Conservation (phyloP, 352 stramenopile species). For the Pythium rhizo-oryzae region DNA sequence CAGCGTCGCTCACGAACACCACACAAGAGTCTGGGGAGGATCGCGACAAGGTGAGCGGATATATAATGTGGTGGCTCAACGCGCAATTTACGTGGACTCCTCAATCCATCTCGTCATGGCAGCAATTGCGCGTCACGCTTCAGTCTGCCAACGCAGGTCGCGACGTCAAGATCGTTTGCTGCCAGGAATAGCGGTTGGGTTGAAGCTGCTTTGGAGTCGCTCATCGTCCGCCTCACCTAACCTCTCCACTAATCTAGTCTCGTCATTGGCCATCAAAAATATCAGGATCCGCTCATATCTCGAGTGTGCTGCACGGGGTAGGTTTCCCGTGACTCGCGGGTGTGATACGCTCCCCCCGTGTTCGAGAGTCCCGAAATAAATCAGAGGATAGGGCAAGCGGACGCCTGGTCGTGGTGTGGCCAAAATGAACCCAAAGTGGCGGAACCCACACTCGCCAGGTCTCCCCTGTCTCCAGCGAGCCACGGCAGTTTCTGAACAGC, state of each 20-base stretch:
- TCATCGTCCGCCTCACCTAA: conserved; percentile 7
- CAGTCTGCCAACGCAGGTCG: conserved; percentile 2
- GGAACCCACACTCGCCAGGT: neutral
- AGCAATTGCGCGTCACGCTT: conserved; percentile 20
- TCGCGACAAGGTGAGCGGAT: conserved; percentile 11
- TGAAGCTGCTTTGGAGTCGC: conserved; percentile 9
- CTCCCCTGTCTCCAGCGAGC: neutral
- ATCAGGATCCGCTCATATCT: conserved; percentile 20
- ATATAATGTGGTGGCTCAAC: neutral
- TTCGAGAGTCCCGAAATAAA: conserved; percentile 14
- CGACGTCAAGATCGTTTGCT: conserved; percentile 30
- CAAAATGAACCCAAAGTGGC: conserved; percentile 22
- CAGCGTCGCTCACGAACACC: conserved; percentile 23
- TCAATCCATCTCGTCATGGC: neutral
- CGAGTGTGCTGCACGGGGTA: neutral
- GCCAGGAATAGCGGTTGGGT: conserved; percentile 14
- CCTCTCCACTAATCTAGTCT: conserved; percentile 1
- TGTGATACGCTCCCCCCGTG: neutral
- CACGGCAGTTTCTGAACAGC: conserved; percentile 13
- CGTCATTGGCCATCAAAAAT: conserved; percentile 5
- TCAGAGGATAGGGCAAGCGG: conserved; percentile 28
- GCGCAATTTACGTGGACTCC: neutral
- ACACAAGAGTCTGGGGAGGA: neutral
- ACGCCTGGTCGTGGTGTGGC: conserved; percentile 2
- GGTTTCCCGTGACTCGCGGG: neutral